These are phyloP conservation scores for Benincasa hispida DNA, from an alignment of 306 rosid genomes.

Conservation along the genomic window DNA sequence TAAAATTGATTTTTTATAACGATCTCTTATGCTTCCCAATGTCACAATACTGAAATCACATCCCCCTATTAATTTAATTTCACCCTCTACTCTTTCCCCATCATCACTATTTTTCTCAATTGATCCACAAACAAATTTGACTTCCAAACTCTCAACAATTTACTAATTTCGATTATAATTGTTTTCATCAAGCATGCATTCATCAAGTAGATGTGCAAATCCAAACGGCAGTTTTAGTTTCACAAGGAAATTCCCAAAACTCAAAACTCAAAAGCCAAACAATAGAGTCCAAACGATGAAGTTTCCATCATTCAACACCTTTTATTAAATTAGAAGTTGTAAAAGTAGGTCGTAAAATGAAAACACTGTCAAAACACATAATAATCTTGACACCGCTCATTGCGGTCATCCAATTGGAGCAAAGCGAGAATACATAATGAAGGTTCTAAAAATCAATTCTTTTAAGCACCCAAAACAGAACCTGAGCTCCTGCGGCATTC, in stretches of 20 bases:
- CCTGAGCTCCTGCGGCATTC: slow-evolving; percentile 70
- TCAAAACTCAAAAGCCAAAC: background rate
- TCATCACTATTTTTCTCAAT: no score
- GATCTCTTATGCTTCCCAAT: no score
- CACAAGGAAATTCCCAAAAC: background rate
- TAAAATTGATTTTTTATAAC: no score
- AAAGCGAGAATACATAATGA: background rate
- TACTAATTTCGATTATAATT: no score
- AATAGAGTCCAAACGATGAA: background rate
- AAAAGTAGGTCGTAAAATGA: background rate
- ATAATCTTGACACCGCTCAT: background rate
- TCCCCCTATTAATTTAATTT: no score
- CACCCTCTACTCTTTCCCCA: no score
- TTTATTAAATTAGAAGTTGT: background rate
- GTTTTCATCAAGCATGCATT: background rate
- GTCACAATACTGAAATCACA: no score
- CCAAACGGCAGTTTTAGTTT: background rate
- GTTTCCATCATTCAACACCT: background rate
- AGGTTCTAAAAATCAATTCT: background rate
- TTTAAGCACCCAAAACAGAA: slow-evolving; percentile 35
- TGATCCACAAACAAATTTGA: no score
- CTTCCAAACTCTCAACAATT: no score
- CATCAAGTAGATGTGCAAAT: background rate
- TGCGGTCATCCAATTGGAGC: background rate
- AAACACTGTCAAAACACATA: background rate